phyloP scores from a whole-genome alignment of 2,329 filamentous ascomycete genomes.

The Pestalotiopsis sp. region DNA sequence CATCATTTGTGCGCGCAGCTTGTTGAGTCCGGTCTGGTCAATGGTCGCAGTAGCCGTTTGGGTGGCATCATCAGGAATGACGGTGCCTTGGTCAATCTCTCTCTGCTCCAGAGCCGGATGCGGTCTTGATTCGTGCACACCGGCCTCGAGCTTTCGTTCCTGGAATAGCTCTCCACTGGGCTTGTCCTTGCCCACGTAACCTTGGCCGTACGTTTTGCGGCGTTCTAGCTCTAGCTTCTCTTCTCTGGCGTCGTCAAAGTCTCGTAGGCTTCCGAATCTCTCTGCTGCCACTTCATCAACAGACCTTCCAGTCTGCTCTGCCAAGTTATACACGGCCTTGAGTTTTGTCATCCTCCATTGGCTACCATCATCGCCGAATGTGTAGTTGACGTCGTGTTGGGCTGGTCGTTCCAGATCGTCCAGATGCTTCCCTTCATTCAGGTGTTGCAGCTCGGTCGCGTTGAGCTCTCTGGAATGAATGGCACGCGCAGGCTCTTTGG shows the following conservation, averaged over 20 bases:
- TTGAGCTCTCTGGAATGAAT: conserved; percentile 86
- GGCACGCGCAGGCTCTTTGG: conserved; percentile 66
- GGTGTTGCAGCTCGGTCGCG: conserved; percentile 60
- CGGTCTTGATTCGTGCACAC: conserved; percentile 42
- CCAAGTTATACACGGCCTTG: conserved; percentile 79
- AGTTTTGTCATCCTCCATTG: conserved; percentile 97
- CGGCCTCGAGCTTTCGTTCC: conserved; percentile 67
- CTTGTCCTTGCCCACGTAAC: conserved; percentile 82
- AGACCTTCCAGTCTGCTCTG: conserved; percentile 70
- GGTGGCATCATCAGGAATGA: conserved; percentile 57
- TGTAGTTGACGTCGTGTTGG: conserved; percentile 73
- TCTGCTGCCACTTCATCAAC: conserved; percentile 85
- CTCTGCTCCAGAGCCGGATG: conserved; percentile 29
- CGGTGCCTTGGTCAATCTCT: conserved; percentile 54
- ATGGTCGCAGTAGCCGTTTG: conserved; percentile 55
- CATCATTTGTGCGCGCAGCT: conserved; percentile 91
- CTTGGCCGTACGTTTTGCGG: conserved; percentile 78
- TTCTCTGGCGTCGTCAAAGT: conserved; percentile 91
- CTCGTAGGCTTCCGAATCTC: conserved; percentile 76
- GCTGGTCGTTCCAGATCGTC: conserved; percentile 57
- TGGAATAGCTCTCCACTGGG: conserved; percentile 85
- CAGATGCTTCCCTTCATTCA: conserved; percentile 58
- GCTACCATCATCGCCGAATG: conserved; percentile 85
- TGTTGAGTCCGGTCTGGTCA: conserved; percentile 82
- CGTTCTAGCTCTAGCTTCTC: conserved; percentile 91